A percentile compares a stretch with the other conserved stretches of the same genome.
Evolutionary conservation across 495 filamentous ascomycete species (phyloP).

Genomic region (Sordaria brevicollis): DNA sequence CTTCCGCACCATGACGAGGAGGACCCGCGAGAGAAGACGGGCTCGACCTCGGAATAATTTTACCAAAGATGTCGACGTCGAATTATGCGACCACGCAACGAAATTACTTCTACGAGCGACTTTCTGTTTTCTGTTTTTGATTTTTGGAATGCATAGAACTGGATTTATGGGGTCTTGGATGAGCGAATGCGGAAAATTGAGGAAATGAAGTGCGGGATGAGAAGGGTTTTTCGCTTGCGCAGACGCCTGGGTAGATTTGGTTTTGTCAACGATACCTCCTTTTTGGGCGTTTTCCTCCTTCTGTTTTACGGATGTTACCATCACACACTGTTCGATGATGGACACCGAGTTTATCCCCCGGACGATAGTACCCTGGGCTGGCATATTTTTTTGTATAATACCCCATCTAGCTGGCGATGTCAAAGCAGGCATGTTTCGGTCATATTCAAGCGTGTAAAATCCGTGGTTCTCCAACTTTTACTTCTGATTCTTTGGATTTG

Average conservation of each 20-base stretch:
- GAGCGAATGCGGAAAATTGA: background rate
- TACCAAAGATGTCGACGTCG: background rate
- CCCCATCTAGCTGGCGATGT: constrained; percentile 15
- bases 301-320: background rate
- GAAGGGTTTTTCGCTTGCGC: background rate
- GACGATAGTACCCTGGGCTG: constrained; percentile 1
- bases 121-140: background rate
- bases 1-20: background rate
- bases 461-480: background rate
- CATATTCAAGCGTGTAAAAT: background rate
- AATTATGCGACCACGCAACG: background rate
- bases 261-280: background rate
- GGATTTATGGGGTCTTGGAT: background rate
- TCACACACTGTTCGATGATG: background rate
- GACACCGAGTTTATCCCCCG: constrained; percentile 2
- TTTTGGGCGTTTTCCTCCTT: background rate
- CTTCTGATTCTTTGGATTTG: background rate
- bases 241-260: background rate
- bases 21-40: background rate
- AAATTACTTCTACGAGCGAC: background rate
- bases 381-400: constrained; percentile 24
- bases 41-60: background rate
- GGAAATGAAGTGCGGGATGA: background rate
- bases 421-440: background rate
- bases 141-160: background rate